Evolutionary conservation across 192 early-diverging fungal genomes (phyloP).

Genomic region (Coemansia sp.): DNA sequence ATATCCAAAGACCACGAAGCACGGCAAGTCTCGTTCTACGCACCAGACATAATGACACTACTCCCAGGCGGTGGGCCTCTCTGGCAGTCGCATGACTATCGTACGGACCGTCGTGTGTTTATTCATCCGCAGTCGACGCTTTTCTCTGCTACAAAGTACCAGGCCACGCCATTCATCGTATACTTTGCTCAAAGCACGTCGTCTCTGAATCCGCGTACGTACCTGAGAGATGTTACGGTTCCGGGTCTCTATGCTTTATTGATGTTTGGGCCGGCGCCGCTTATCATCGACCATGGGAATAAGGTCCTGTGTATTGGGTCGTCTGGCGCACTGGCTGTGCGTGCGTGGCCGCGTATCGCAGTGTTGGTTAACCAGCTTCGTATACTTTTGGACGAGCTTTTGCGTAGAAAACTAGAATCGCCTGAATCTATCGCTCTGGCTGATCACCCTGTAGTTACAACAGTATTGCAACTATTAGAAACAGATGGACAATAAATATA

Average conservation of each 20-base stretch:
- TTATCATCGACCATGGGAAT: conserved; percentile 71
- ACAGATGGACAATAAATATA: conserved; percentile 19
- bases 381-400: conserved; percentile 66
- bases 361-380: conserved; percentile 80
- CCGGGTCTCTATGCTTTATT: conserved; percentile 72
- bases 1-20: conserved; percentile 74
- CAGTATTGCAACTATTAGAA: conserved; percentile 34
- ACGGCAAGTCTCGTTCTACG: conserved; percentile 73
- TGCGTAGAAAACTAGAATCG: conserved; percentile 74
- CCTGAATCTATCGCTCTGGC: conserved; percentile 57
- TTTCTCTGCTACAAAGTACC: conserved; percentile 64
- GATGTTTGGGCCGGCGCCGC: conserved; percentile 79
- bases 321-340: conserved; percentile 62
- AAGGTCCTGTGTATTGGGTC: conserved; percentile 63
- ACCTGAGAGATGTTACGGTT: conserved; percentile 62
- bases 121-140: conserved; percentile 83
- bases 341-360: conserved; percentile 74
- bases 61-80: not conserved
- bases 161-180: conserved; percentile 63
- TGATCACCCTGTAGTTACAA: conserved; percentile 35
- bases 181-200: conserved; percentile 63
- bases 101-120: conserved; percentile 69
- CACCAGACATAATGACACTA: conserved; percentile 33
- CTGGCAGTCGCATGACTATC: conserved; percentile 33
- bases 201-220: conserved; percentile 24